These are phyloP conservation scores for Fusarium multiceps DNA, from an alignment of 2,329 filamentous ascomycete species.

Conservation along the genomic window DNA sequence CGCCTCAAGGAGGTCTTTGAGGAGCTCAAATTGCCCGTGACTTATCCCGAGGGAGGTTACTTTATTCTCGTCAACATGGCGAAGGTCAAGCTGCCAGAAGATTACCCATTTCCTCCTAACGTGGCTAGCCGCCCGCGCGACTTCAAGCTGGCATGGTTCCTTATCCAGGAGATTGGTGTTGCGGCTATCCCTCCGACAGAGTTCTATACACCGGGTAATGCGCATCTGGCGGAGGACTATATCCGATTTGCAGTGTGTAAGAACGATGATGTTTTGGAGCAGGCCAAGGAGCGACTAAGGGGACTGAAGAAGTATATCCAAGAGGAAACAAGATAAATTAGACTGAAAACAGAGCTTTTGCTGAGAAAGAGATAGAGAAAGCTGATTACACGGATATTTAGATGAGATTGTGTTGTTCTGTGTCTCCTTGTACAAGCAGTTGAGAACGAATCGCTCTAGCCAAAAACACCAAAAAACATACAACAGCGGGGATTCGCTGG, in stretches of 20 bases:
- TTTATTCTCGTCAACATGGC: slow-evolving; percentile 95
- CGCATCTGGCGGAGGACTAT: slow-evolving; percentile 90
- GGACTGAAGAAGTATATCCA: slow-evolving; percentile 78
- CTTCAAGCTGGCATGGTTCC: slow-evolving; percentile 95
- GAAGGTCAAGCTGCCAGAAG: slow-evolving; percentile 83
- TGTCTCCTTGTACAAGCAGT: neutral
- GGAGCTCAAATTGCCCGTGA: slow-evolving; percentile 82
- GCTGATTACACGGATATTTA: slow-evolving; percentile 11
- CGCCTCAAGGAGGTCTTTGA: slow-evolving; percentile 85
- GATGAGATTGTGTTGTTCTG: slow-evolving; percentile 4
- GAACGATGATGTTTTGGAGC: slow-evolving; percentile 84
- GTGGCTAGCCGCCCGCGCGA: slow-evolving; percentile 88
- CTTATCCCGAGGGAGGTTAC: slow-evolving; percentile 95
- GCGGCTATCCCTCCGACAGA: slow-evolving; percentile 97
- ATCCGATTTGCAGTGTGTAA: slow-evolving; percentile 97
- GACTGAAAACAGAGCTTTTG: neutral
- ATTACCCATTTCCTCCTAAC: slow-evolving; percentile 90
- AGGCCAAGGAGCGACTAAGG: slow-evolving; percentile 79
- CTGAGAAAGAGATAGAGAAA: neutral
- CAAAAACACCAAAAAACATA: neutral
- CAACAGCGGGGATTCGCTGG: neutral
- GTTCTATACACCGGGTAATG: slow-evolving; percentile 90
- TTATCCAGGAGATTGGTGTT: slow-evolving; percentile 95
- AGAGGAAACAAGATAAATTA: slow-evolving; percentile 27
- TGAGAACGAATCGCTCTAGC: neutral